Evolutionary conservation across 352 stramenopile species (phyloP), one percentile per base, ranked within the genome.

Genomic region (Globisporangium abappressorium): DNA sequence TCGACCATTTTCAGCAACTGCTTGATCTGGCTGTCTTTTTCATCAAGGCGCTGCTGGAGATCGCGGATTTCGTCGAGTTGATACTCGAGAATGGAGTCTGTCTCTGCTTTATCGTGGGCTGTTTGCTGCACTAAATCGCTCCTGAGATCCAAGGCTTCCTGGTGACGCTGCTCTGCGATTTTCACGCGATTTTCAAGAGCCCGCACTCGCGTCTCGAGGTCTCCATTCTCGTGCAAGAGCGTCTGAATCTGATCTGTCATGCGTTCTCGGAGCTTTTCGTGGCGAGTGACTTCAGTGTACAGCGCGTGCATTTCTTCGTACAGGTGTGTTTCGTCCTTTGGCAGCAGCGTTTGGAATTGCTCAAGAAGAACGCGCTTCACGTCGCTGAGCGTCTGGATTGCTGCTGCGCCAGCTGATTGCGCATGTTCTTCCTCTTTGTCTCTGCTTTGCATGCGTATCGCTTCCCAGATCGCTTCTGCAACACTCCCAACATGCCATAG

Each of bases 251-350:
- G 33, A 3, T 30, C 18, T 18, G 33, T n/a, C 41, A 68, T 47
- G 41, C 38, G 28, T 15, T 28, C 28, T 33, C 63, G 47, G 8
- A 51, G 66, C 14, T 62, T 58, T 20, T 68, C 51, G 15, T 58
- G 36, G 3, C 58, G 74, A 9, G 71, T 56, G 30, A 71, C 71
- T 28, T 70, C 62, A 0, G 69, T 65, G 43, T 78, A 78, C 53
- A 80, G 53, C 14, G 58, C 59, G 41, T 80, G 74, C 64, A 80
- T 69, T 46, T 80, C 71, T 53, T 76, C 69, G 57, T 76, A 76
- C 57, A 74, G 24, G 20, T 71, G 51, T 46, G 20, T 34, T 22
- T 78, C 71, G 51, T 47, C 24, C 59, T 64, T 70, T 30, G 62
- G 36, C 3, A 66, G 47, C 38, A 76, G n/a, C 22, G 60, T 30